A percentile compares a stretch with the other conserved stretches of the same genome.
Conservation (phyloP, 495 filamentous ascomycete genomes). For the Penicillium paxilli region DNA sequence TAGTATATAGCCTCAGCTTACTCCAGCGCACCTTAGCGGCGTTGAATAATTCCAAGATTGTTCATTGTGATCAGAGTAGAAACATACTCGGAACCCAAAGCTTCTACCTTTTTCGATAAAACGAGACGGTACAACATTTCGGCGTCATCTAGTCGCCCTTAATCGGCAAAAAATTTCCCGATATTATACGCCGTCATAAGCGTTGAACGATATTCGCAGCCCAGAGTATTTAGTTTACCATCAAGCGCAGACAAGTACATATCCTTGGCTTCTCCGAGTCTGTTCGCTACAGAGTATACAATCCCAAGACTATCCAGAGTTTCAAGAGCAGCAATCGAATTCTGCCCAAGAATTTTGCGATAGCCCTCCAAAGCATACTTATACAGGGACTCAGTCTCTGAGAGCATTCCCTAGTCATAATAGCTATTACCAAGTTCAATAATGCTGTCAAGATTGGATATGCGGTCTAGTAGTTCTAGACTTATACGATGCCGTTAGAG, state of each 20-base stretch:
- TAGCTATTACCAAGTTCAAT: constrained; percentile 1
- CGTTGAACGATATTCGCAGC: neutral
- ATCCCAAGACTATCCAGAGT: constrained; percentile 1
- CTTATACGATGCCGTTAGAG: neutral
- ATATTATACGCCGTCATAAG: neutral
- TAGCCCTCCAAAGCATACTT: neutral
- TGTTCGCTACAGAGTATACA: constrained; percentile 2
- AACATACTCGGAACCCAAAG: neutral
- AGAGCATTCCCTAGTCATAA: neutral
- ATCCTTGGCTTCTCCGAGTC: neutral
- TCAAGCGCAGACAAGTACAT: neutral
- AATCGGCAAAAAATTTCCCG: neutral
- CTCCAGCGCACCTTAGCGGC: neutral
- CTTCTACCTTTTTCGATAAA: neutral
- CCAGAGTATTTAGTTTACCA: neutral
- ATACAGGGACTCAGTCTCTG: neutral
- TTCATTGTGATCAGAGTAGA: neutral
- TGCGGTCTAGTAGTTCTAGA: neutral
- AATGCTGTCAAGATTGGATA: neutral
- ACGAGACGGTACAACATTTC: neutral
- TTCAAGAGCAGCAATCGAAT: neutral
- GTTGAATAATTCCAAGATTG: neutral
- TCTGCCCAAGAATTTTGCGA: neutral
- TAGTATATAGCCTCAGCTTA: neutral
- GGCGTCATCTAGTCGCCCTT: neutral